Evolutionary conservation across 345 rosid species (phyloP), one percentile per base, ranked within the genome.

Genomic region (Clarkia xantiana): DNA sequence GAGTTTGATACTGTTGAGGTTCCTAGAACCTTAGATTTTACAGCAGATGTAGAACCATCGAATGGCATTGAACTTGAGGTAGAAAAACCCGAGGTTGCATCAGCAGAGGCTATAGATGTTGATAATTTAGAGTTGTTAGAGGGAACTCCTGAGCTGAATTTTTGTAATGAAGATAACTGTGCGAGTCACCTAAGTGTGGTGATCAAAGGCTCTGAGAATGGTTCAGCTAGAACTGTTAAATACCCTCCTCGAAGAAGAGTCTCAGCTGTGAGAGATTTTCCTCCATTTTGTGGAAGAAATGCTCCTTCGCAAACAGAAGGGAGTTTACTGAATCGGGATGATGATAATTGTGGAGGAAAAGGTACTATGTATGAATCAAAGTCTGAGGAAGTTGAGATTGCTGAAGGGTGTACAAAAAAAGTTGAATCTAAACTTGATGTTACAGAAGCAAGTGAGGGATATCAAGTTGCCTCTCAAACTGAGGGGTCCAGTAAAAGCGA

Each of bases 231-330:
- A 53, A 54, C 47, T 51, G 64, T 47, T 53, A 73, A 56, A 14
- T 74, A 71, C 59, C 76, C 68, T 45, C 68, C 75, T 9, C 64
- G 68, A 54, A 75, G 81, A 73, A 72, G 49, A 43, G 61, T 73
- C 56, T 58, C 67, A 0, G 78, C 75, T 36, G 47, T 66, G 12
- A 69, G 86, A 63, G 71, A 71, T 57, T 86, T 74, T 52, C 80
- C 93, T 54, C 75, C 70, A 10, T 36, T 47, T 20, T 74, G 73
- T 47, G 79, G 84, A 60, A 57, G 67, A 57, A 78, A 67, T 38
- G 64, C 77, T 66, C 49, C 54, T 11, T 10, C 22, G 55, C 55
- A 53, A 19, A 45, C 56, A 44, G 52, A 34, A 44, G 63, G 54
- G 5, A 56, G 38, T 56, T 25, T 55, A 52, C 42, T 1, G 36